Evolutionary conservation across 768 basidiomycete species (phyloP).

Genomic region (Sporobolomyces roseus): DNA sequence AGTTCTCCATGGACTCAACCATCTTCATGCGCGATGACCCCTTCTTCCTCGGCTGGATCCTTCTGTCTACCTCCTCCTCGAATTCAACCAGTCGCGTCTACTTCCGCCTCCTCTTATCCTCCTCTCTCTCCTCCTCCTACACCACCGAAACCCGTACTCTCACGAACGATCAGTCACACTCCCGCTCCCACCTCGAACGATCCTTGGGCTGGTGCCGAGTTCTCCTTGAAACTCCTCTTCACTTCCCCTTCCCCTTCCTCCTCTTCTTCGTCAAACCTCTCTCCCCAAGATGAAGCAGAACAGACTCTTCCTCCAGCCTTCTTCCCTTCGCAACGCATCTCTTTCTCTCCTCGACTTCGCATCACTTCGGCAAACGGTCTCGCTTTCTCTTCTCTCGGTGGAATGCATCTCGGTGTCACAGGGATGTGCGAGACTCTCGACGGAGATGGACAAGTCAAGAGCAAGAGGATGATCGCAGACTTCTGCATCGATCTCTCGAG

Average conservation of each 20-base stretch:
- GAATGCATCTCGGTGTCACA: constrained; percentile 45
- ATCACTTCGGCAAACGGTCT: constrained; percentile 38
- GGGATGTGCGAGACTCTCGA: constrained; percentile 44
- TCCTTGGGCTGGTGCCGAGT: constrained; percentile 34
- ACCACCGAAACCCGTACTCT: constrained; percentile 14
- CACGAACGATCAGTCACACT: constrained; percentile 19
- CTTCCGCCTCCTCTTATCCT: background rate
- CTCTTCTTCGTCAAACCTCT: background rate
- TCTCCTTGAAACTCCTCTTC: constrained; percentile 41
- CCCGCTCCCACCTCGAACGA: constrained; percentile 12
- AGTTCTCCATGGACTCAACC: constrained; percentile 21
- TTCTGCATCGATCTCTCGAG: constrained; percentile 45
- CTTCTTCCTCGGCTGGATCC: constrained; percentile 33
- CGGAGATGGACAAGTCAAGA: constrained; percentile 40
- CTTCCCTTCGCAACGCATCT: constrained; percentile 45
- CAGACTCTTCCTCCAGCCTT: constrained; percentile 45
- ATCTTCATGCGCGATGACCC: constrained; percentile 41
- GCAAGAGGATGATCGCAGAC: constrained; percentile 45
- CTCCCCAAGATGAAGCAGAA: constrained; percentile 21
- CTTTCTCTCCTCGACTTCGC: constrained; percentile 43
- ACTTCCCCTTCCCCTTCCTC: constrained; percentile 8
- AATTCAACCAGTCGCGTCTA: background rate
- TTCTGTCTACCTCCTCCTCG: constrained; percentile 28
- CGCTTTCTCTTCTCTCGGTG: constrained; percentile 41
- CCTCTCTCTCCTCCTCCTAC: constrained; percentile 15